Evolutionary conservation across 331 rosid genomes (phyloP).

Genomic region (Quercus phellos): DNA sequence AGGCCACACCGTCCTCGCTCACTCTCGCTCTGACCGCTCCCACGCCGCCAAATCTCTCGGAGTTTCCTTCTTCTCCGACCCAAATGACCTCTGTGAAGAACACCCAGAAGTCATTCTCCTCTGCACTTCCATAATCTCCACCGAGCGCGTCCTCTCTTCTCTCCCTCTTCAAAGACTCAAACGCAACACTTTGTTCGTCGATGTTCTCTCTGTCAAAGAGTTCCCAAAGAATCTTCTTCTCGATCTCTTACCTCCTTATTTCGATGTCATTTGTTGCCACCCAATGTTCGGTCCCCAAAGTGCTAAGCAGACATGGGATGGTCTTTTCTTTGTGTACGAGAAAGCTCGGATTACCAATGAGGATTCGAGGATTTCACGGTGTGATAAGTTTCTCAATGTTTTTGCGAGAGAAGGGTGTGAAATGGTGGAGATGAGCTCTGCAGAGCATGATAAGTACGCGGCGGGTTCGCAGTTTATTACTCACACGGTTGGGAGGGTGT

Average conservation of each 20-base stretch:
- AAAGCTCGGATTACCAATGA: slow-evolving; percentile 56
- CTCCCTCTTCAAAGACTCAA: slow-evolving; percentile 58
- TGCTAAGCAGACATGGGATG: slow-evolving; percentile 43
- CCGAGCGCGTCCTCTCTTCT: slow-evolving; percentile 43
- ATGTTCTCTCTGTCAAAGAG: slow-evolving; percentile 76
- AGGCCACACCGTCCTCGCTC: slow-evolving; percentile 70
- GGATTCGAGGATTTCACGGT: slow-evolving; percentile 35
- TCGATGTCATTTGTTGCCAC: slow-evolving; percentile 63
- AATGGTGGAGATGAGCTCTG: slow-evolving; percentile 74
- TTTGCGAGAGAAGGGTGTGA: slow-evolving; percentile 64
- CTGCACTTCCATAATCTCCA: slow-evolving; percentile 64
- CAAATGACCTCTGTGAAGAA: slow-evolving; percentile 73
- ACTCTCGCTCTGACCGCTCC: slow-evolving; percentile 63
- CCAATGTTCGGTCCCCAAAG: slow-evolving; percentile 90
- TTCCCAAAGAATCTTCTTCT: slow-evolving; percentile 48
- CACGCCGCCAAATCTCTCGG: slow-evolving; percentile 39
- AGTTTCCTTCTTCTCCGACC: slow-evolving; percentile 47
- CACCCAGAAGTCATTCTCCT: slow-evolving; percentile 71
- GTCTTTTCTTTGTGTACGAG: slow-evolving; percentile 48
- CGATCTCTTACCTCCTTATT: slow-evolving; percentile 37
- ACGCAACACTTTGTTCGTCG: slow-evolving; percentile 65
- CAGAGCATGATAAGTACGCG: slow-evolving; percentile 58
- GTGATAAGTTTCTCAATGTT: slow-evolving; percentile 46
- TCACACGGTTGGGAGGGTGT: slow-evolving; percentile 73
- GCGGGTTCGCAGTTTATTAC: slow-evolving; percentile 75